phyloP scores from a whole-genome alignment of 2,329 filamentous ascomycete species.

The Chalaropsis ovoidea region DNA sequence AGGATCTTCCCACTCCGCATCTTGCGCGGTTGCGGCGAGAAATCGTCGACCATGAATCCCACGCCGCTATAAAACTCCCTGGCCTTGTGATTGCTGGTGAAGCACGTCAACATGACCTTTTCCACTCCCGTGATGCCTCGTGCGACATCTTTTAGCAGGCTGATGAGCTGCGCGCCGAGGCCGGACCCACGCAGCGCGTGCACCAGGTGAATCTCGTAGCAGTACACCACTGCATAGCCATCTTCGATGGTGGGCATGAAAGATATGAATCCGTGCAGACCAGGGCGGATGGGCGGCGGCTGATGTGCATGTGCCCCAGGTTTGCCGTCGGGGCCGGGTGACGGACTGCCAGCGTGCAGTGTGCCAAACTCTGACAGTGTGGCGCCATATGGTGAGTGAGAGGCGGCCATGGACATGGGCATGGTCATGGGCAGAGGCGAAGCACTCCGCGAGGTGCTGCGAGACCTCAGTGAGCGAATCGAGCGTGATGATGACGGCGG shows the following conservation, averaged over 20 bases:
- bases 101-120: slow-evolving; percentile 68
- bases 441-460: slow-evolving; percentile 14
- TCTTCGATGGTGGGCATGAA: slow-evolving; percentile 64
- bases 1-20: slow-evolving; percentile 46
- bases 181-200: slow-evolving; percentile 50
- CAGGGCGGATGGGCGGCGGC: slow-evolving; percentile 5
- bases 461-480: slow-evolving; percentile 19
- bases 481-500: slow-evolving; percentile 22
- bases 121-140: slow-evolving; percentile 42
- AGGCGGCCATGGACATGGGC: neutral
- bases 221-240: slow-evolving; percentile 57
- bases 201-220: slow-evolving; percentile 66
- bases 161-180: slow-evolving; percentile 51
- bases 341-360: slow-evolving; percentile 11
- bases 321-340: neutral
- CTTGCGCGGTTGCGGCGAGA: slow-evolving; percentile 44
- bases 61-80: slow-evolving; percentile 51
- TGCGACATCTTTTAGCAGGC: slow-evolving; percentile 45
- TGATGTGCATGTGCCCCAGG: slow-evolving; percentile 26
- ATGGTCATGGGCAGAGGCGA: neutral
- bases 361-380: slow-evolving; percentile 19
- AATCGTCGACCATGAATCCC: slow-evolving; percentile 48
- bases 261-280: slow-evolving; percentile 49
- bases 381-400: neutral
- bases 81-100: slow-evolving; percentile 49